Evolutionary conservation across 305 asterid genomes (phyloP), one percentile per base, ranked within the genome.

Genomic region (Salvia sclarea): DNA sequence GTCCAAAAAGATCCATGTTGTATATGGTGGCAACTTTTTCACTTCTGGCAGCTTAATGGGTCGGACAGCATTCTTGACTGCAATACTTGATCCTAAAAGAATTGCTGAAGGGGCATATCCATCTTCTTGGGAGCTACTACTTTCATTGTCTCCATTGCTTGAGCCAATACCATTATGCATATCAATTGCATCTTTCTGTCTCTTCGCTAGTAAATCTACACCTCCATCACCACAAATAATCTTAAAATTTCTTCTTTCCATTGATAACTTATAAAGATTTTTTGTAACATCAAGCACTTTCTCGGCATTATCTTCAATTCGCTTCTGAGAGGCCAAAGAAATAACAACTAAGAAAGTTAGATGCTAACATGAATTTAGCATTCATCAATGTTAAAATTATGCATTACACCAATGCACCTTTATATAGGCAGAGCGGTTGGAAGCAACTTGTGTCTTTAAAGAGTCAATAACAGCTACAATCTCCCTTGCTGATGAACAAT

Each of bases 31-130:
- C 71, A 88, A 61, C 68, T 75, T 91, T 77, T 85, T 61, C 73
- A 85, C 83, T 83, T 77, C 89, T 2, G 95, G 95, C 55, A 95
- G 88, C 78, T 80, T 85, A 64, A 85, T 88, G 20, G 99, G 97
- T n/a, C 92, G 87, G 75, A 86, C 94, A n/a, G 95, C 96, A 79
- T 85, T 89, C 82, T 91, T 91, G 72, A 84, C 89, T 21, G 90
- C 95, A 77, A 88, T 89, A 81, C 94, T 91, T 69, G 95, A 85
- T 76, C 98, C 98, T 50, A 91, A 81, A 70, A 88, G 95, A 77
- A 86, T 80, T 64, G 96, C 89, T 49, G 97, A 87, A 70, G 96
- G 83, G 52, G 93, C 92, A 73, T 84, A 85, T 65, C 90, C 98
- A 81, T 89, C 98, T 69, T 89, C 98, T 67, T 84, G 84, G 58